These are phyloP conservation scores for Penicillium sp. DNA, from an alignment of 2,329 filamentous ascomycete genomes.

Conservation along the genomic window DNA sequence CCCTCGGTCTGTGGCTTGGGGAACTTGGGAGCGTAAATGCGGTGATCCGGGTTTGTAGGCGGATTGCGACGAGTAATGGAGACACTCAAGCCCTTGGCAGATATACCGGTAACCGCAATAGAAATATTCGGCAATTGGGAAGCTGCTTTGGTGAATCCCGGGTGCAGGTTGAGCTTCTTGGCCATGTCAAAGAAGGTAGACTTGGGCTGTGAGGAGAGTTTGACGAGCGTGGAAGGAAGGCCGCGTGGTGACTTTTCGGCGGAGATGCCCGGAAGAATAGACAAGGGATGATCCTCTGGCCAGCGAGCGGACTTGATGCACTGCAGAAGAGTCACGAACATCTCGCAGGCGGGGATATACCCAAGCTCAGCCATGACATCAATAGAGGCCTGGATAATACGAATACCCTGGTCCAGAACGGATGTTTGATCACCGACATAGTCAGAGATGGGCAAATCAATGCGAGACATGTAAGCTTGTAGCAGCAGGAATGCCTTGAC, in stretches of 20 bases:
- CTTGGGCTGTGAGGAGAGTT: constrained; percentile 33
- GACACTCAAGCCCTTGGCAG: constrained; percentile 60
- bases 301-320: constrained; percentile 91
- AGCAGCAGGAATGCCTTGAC: constrained; percentile 93
- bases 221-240: constrained; percentile 34
- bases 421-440: constrained; percentile 90
- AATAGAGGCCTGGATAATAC: constrained; percentile 93
- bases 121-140: constrained; percentile 69
- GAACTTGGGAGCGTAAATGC: constrained; percentile 84
- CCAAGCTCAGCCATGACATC: constrained; percentile 93
- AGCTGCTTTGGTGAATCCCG: constrained; percentile 58
- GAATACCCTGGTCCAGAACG: constrained; percentile 93
- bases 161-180: constrained; percentile 32
- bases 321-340: constrained; percentile 84
- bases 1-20: constrained; percentile 94
- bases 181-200: constrained; percentile 28
- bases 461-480: constrained; percentile 91
- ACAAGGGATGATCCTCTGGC: constrained; percentile 77
- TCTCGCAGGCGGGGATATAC: constrained; percentile 71
- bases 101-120: constrained; percentile 62
- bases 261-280: constrained; percentile 74
- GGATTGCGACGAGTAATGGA: constrained; percentile 67
- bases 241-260: constrained; percentile 26
- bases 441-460: constrained; percentile 91
- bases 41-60: constrained; percentile 64